Evolutionary conservation across 2,329 filamentous ascomycete genomes (phyloP).

Genomic region (Graphilbum ipis-grandicollis): DNA sequence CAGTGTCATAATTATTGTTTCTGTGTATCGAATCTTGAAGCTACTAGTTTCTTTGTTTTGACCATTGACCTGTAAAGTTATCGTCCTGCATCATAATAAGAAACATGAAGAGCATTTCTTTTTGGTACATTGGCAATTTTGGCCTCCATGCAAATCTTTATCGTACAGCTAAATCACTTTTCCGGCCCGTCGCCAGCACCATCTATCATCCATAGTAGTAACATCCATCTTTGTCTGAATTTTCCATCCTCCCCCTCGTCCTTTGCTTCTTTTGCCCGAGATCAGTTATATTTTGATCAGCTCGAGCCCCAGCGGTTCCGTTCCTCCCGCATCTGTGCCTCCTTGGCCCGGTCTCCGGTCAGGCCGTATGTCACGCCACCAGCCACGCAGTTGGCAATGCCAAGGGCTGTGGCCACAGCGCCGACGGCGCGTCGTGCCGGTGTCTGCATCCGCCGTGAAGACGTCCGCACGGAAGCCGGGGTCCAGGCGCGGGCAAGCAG

Average conservation of each 20-base stretch:
- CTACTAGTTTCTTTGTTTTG: too few relatives aligned
- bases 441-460: constrained; percentile 16
- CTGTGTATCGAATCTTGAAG: too few relatives aligned
- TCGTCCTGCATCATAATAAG: too few relatives aligned
- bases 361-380: constrained; percentile 32
- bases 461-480: constrained; percentile 18
- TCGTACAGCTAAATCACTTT: too few relatives aligned
- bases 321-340: constrained; percentile 28
- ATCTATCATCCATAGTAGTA: too few relatives aligned
- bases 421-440: constrained; percentile 30
- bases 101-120: too few relatives aligned
- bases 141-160: too few relatives aligned
- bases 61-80: too few relatives aligned
- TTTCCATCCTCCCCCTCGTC: neutral
- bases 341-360: constrained; percentile 29
- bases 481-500: constrained; percentile 3
- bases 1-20: too few relatives aligned
- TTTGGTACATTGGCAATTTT: too few relatives aligned
- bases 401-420: constrained; percentile 31
- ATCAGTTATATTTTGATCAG: neutral
- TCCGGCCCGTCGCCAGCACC: too few relatives aligned
- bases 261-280: neutral
- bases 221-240: too few relatives aligned
- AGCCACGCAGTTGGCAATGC: constrained; percentile 27
- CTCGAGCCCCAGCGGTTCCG: constrained; percentile 31